Conservation (phyloP, 768 basidiomycete species). For the Lactarius trivialis region DNA sequence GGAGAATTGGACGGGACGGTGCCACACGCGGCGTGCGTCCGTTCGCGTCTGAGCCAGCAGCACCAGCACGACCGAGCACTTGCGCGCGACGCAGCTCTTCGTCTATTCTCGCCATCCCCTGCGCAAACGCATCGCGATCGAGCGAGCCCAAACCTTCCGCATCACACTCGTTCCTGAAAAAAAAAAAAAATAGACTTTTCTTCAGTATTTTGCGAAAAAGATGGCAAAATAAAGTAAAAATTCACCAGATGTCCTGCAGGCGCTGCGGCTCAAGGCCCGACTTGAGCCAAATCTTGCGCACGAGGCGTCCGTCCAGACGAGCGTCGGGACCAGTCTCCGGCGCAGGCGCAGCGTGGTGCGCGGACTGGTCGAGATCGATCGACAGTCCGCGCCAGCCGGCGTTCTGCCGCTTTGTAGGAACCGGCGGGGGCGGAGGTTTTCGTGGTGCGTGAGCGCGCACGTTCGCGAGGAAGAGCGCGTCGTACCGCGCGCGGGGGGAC, state of each 20-base stretch:
- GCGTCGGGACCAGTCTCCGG: slow-evolving; percentile 36
- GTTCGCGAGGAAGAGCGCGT: slow-evolving; percentile 28
- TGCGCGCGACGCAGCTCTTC: slow-evolving; percentile 61
- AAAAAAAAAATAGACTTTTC: not conserved
- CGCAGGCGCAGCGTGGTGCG: slow-evolving; percentile 25
- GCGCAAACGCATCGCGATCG: slow-evolving; percentile 54
- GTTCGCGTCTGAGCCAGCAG: not conserved
- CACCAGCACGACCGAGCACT: slow-evolving; percentile 9
- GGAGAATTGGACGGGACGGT: slow-evolving; percentile 17
- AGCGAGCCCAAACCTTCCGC: slow-evolving; percentile 43
- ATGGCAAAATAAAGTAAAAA: slow-evolving; percentile 4
- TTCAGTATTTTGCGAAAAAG: not conserved
- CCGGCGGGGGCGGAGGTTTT: slow-evolving; percentile 32
- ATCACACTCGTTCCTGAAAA: slow-evolving; percentile 60
- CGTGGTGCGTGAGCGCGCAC: slow-evolving; percentile 15
- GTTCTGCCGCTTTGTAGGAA: slow-evolving; percentile 43
- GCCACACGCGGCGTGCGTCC: not conserved
- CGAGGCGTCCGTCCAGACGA: slow-evolving; percentile 45
- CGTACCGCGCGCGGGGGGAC: slow-evolving; percentile 27
- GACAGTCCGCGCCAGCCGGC: slow-evolving; percentile 67
- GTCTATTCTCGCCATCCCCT: slow-evolving; percentile 76
- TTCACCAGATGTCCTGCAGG: slow-evolving; percentile 58
- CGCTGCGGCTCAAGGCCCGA: slow-evolving; percentile 45
- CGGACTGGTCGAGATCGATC: slow-evolving; percentile 49
- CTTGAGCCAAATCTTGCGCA: slow-evolving; percentile 53